Base-by-base conservation (phyloP, 2,329 filamentous ascomycete species). In the Tothia fuscella region DNA sequence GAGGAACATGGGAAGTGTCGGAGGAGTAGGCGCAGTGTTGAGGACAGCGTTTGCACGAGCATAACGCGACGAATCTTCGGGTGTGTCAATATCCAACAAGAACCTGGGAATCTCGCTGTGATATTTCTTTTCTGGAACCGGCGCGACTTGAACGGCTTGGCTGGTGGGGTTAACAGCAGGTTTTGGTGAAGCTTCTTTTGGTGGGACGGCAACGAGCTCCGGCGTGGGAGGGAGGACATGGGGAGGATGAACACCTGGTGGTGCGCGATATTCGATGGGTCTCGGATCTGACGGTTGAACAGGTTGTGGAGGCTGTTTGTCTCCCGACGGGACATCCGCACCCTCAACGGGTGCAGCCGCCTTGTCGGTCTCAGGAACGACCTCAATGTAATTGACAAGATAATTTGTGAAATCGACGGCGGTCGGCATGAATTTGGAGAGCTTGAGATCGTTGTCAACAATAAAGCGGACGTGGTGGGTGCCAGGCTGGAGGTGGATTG, bases 331-430 rank as follows among this genome's bases (percentile, higher is more conserved):
- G 3, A 21, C n/a, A 16, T 20, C 26, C 3, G 14, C 38, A 20
- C 19, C 25, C 3, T 20, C 31, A 26, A 26, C 16, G 20, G 28
- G 32, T 25, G 21, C 51, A 48, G 26, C 45, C 45, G 29, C 51
- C 44, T 24, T 62, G 54, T 88, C 81, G n/a, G n/a, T n/a, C 43
- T 87, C 80, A 26, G 84, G 77, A 53, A 74, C 84, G 47, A 96
- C 83, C 65, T 98, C 91, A 55, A 98, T 85, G 59, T 96, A 98
- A 64, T 98, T 98, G 62, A 98, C 89, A 14, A 98, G 71, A 57
- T 94, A 93, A 65, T 96, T 96, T 49, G 87, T 93, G 59, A 93
- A 95, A 60, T 98, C 91, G 45, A 98, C 91, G 2, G 91, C 93
- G 0, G 91, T 96, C 12, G 91, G 89, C 42, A 95, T 70, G 49